A percentile compares a stretch with the other conserved stretches of the same genome.
Conservation (phyloP, 139 green algal species). For the Chlamydomonas sp. region DNA sequence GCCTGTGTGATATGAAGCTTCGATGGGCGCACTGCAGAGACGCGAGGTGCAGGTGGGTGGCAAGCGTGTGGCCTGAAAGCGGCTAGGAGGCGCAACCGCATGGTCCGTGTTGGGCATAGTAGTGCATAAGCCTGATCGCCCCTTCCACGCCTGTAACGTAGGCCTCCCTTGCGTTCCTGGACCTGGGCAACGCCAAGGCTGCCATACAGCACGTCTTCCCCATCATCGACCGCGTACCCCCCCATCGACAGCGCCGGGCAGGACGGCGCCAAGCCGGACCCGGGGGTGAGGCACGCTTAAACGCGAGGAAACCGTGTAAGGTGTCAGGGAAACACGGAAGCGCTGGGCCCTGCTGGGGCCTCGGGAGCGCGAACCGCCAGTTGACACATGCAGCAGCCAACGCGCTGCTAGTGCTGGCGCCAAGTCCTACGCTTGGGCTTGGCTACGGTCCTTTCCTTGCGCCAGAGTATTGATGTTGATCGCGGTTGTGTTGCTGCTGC, state of each 20-base stretch:
- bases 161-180: slow-evolving; percentile 69
- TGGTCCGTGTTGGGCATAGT: too few species aligned
- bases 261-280: slow-evolving; percentile 37
- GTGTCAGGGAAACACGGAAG: slow-evolving; percentile 29
- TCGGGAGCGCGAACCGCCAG: not conserved
- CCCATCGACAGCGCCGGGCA: slow-evolving; percentile 64
- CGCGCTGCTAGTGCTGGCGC: not conserved
- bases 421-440: not conserved
- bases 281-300: not conserved
- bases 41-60: too few species aligned
- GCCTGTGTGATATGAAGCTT: too few species aligned
- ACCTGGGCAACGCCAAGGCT: slow-evolving; percentile 73
- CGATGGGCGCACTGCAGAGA: too few species aligned
- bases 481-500: not conserved
- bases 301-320: too few species aligned
- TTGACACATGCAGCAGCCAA: not conserved
- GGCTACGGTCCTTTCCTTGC: not conserved
- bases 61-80: too few species aligned
- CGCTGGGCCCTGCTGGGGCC: slow-evolving; percentile 64
- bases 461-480: not conserved
- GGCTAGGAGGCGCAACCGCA: too few species aligned
- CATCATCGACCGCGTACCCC: slow-evolving; percentile 79
- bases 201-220: slow-evolving; percentile 77
- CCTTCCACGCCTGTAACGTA: not conserved
- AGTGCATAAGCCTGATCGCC: too few species aligned